A percentile compares a stretch with the other conserved stretches of the same genome.
These are phyloP conservation scores for Clavispora carvajalis DNA, from an alignment of 805 yeast genomes.

Conservation along the genomic window DNA sequence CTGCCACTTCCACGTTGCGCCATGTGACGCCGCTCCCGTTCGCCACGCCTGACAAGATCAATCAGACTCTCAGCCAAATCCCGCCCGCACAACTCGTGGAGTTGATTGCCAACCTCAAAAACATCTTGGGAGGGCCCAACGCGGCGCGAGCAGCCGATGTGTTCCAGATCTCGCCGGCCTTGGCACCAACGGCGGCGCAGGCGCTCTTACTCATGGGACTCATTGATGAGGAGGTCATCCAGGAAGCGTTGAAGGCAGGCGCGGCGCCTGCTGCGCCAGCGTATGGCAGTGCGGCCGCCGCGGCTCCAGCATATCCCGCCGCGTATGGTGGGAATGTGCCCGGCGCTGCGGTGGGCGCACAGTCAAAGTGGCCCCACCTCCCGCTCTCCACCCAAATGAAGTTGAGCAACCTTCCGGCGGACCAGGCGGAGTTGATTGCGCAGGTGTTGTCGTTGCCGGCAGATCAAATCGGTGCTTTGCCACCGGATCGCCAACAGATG, in stretches of 20 bases:
- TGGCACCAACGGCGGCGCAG: constrained; percentile 67
- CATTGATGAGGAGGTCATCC: constrained; percentile 63
- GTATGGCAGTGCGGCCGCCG: constrained; percentile 9
- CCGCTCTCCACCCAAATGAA: constrained; percentile 47
- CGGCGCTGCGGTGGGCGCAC: constrained; percentile 11
- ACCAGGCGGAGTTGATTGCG: constrained; percentile 53
- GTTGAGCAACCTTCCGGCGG: constrained; percentile 45
- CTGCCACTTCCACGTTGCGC: constrained; percentile 57
- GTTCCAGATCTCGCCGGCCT: constrained; percentile 46
- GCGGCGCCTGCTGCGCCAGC: constrained; percentile 13
- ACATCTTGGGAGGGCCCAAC: constrained; percentile 46
- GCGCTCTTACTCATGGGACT: constrained; percentile 74
- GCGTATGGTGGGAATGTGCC: neutral
- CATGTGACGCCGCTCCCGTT: constrained; percentile 41
- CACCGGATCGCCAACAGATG: constrained; percentile 50
- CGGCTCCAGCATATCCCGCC: constrained; percentile 4
- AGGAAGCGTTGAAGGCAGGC: constrained; percentile 43
- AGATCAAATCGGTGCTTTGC: constrained; percentile 45
- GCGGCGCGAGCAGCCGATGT: constrained; percentile 49
- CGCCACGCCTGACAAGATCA: constrained; percentile 51
- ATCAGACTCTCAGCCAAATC: constrained; percentile 54
- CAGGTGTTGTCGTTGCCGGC: constrained; percentile 48
- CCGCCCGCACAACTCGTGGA: constrained; percentile 72
- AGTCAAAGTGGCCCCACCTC: constrained; percentile 40
- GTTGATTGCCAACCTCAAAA: constrained; percentile 60